phyloP scores from a whole-genome alignment of 169 alveolate genomes.

The Perkinsus olseni region DNA sequence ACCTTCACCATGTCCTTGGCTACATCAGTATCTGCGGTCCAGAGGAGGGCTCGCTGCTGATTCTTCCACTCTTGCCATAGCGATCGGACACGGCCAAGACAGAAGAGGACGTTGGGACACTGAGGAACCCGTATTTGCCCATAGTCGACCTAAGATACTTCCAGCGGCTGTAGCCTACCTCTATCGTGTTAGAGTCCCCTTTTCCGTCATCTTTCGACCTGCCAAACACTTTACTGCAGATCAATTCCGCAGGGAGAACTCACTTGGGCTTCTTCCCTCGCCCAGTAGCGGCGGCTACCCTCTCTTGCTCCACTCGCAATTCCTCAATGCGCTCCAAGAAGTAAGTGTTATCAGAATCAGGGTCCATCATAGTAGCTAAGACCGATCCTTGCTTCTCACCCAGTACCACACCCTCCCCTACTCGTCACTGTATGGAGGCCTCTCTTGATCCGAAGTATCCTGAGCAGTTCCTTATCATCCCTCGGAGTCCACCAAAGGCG shows the following conservation, averaged over 20 bases:
- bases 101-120: background rate
- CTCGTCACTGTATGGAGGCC: background rate
- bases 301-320: background rate
- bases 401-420: background rate
- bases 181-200: background rate
- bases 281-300: background rate
- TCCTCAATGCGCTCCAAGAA: background rate
- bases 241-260: background rate
- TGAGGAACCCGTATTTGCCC: background rate
- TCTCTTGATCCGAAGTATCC: background rate
- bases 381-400: background rate
- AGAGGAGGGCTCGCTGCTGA: background rate
- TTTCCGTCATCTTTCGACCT: background rate
- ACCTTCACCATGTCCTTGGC: background rate
- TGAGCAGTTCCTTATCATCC: background rate
- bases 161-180: background rate
- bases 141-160: background rate
- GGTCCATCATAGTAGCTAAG: background rate
- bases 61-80: background rate
- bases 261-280: background rate
- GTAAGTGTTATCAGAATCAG: background rate
- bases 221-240: background rate
- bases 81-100: background rate
- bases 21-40: background rate
- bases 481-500: background rate